Percentiles rank a stretch among this genome's conserved stretches.
These are phyloP conservation scores for Parmelia sp. DNA, from an alignment of 495 filamentous ascomycete species.

Conservation along the genomic window DNA sequence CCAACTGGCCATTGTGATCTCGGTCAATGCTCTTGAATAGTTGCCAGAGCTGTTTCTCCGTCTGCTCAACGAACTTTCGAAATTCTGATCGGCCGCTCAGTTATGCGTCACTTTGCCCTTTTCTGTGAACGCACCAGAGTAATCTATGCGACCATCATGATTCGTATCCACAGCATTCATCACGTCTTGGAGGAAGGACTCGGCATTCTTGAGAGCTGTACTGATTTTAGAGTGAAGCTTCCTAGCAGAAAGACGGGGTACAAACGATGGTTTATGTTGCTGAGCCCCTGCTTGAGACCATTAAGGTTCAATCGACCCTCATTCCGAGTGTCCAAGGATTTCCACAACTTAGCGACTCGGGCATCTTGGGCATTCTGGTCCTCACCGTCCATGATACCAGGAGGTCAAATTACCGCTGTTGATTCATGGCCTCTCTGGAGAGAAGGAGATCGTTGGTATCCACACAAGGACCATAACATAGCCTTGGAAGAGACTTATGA, in stretches of 20 bases:
- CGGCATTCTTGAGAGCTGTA: slow-evolving; percentile 87
- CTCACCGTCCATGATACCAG: slow-evolving; percentile 41
- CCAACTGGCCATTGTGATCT: slow-evolving; percentile 80
- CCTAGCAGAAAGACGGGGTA: slow-evolving; percentile 30
- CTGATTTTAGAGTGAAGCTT: slow-evolving; percentile 22
- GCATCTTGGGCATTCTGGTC: slow-evolving; percentile 66
- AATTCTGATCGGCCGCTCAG: slow-evolving; percentile 56
- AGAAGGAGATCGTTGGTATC: background rate
- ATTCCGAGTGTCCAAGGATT: slow-evolving; percentile 64
- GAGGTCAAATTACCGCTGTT: slow-evolving; percentile 6
- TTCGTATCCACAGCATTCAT: slow-evolving; percentile 75
- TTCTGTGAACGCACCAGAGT: slow-evolving; percentile 56
- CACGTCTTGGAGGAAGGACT: slow-evolving; percentile 73
- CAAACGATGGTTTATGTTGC: slow-evolving; percentile 90
- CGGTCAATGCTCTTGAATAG: slow-evolving; percentile 86
- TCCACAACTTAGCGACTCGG: slow-evolving; percentile 75
- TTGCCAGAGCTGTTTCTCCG: slow-evolving; percentile 70
- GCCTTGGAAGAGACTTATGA: background rate
- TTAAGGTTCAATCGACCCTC: slow-evolving; percentile 75
- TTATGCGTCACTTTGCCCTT: background rate
- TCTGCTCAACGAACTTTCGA: slow-evolving; percentile 73
- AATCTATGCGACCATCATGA: slow-evolving; percentile 83
- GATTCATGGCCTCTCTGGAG: slow-evolving; percentile 16
- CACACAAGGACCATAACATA: background rate
- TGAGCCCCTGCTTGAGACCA: slow-evolving; percentile 76